Percentiles rank a stretch among this genome's conserved stretches.
phyloP scores from a whole-genome alignment of 768 basidiomycete species.

The Suillus americanus region DNA sequence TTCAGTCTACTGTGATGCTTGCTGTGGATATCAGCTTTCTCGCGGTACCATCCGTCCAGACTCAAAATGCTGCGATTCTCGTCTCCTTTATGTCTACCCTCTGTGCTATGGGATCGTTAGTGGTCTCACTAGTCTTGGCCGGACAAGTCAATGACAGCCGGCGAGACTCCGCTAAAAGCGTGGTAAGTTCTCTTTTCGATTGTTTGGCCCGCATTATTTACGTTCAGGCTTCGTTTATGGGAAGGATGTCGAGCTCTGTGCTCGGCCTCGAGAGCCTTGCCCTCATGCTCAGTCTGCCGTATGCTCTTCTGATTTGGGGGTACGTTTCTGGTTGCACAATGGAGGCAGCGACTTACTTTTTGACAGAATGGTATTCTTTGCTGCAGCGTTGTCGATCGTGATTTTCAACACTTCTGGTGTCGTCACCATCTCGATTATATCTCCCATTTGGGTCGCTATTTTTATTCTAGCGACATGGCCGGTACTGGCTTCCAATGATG shows the following conservation, averaged over 20 bases:
- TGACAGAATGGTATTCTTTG: constrained; percentile 10
- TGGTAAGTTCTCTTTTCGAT: constrained; percentile 3
- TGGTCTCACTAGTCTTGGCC: constrained; percentile 31
- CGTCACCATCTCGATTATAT: constrained; percentile 1
- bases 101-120: constrained; percentile 5
- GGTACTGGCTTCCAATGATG: constrained; percentile 27
- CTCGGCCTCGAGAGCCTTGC: constrained; percentile 25
- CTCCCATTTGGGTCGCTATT: constrained; percentile 6
- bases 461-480: constrained; percentile 4
- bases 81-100: constrained; percentile 7
- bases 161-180: constrained; percentile 5
- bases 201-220: background rate
- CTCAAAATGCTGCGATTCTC: constrained; percentile 6
- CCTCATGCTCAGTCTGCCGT: constrained; percentile 33
- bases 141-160: constrained; percentile 32
- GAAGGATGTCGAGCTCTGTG: constrained; percentile 3
- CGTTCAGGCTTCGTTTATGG: constrained; percentile 9
- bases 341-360: background rate
- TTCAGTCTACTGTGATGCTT: constrained; percentile 14
- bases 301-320: constrained; percentile 31
- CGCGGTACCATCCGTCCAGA: constrained; percentile 25
- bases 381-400: constrained; percentile 5
- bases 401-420: constrained; percentile 1
- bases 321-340: background rate
- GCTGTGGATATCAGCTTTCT: constrained; percentile 14